A percentile compares a stretch with the other conserved stretches of the same genome.
These are phyloP conservation scores for Ogataea pini DNA, from an alignment of 805 yeast genomes.

Conservation along the genomic window DNA sequence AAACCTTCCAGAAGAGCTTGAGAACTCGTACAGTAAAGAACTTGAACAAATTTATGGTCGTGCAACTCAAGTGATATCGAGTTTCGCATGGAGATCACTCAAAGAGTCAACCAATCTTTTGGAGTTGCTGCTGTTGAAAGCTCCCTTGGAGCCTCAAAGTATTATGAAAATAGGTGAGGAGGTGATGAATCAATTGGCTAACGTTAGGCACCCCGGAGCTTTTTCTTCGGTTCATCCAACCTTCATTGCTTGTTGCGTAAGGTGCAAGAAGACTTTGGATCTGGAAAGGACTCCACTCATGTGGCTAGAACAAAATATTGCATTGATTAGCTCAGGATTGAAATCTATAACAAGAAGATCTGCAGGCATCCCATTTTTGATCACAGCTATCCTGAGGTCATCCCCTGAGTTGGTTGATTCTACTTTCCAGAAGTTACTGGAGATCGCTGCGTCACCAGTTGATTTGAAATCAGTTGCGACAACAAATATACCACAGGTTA, in stretches of 20 bases:
- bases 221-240: slow-evolving; percentile 87
- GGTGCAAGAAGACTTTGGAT: slow-evolving; percentile 44
- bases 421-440: slow-evolving; percentile 53
- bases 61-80: slow-evolving; percentile 49
- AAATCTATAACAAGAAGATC: slow-evolving; percentile 85
- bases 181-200: slow-evolving; percentile 64
- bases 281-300: slow-evolving; percentile 40
- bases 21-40: slow-evolving; percentile 37
- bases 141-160: slow-evolving; percentile 31
- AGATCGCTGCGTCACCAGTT: slow-evolving; percentile 55
- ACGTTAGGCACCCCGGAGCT: slow-evolving; percentile 88
- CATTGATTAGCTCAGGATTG: slow-evolving; percentile 44
- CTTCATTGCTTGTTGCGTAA: slow-evolving; percentile 61
- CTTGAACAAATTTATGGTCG: slow-evolving; percentile 36
- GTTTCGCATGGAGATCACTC: slow-evolving; percentile 80
- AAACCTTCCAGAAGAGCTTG: slow-evolving; percentile 49
- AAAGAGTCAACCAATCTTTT: slow-evolving; percentile 70
- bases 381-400: slow-evolving; percentile 72
- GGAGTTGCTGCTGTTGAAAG: slow-evolving; percentile 41
- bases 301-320: slow-evolving; percentile 65
- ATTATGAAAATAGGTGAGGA: slow-evolving; percentile 50
- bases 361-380: slow-evolving; percentile 84
- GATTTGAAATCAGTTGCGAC: slow-evolving; percentile 43
- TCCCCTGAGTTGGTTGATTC: slow-evolving; percentile 42
- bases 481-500: slow-evolving; percentile 86